phyloP scores from a whole-genome alignment of 768 basidiomycete species.

The Dioszegia hungarica region DNA sequence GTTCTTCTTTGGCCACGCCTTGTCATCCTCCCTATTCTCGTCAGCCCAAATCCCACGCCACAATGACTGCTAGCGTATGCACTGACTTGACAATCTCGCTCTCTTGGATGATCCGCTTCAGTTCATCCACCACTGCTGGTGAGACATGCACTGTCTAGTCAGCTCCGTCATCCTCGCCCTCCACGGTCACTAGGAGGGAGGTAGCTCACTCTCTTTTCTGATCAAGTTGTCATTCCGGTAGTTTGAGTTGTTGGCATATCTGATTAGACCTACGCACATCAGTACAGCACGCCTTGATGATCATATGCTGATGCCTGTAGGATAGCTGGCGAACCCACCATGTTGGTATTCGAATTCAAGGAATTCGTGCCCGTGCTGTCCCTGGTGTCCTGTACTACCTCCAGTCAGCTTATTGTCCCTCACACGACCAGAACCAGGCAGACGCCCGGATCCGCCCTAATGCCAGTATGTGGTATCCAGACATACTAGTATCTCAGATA shows the following conservation, averaged over 20 bases:
- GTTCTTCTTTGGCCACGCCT: conserved; percentile 98
- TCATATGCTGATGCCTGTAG: too few relatives aligned
- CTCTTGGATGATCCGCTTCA: conserved; percentile 86
- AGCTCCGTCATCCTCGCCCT: neutral
- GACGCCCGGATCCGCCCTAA: too few relatives aligned
- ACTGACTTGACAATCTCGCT: conserved; percentile 90
- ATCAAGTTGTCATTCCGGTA: conserved; percentile 97
- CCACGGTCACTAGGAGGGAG: neutral
- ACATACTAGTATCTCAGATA: conserved; percentile 50
- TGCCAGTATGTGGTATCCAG: neutral
- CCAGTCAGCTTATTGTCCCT: too few relatives aligned
- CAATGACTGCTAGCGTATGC: too few relatives aligned
- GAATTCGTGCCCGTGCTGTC: conserved; percentile 96
- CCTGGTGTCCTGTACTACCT: conserved; percentile 88
- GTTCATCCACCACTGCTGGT: conserved; percentile 83
- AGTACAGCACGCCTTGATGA: too few relatives aligned
- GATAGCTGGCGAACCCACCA: conserved; percentile 52
- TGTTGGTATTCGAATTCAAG: conserved; percentile 97
- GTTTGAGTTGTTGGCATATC: conserved; percentile 99
- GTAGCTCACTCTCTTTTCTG: conserved; percentile 97
- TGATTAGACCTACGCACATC: conserved; percentile 60
- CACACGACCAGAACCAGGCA: too few relatives aligned
- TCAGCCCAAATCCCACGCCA: too few relatives aligned
- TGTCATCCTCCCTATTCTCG: conserved; percentile 83
- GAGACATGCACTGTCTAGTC: conserved; percentile 78